Evolutionary conservation across 1,284 basidiomycete species (phyloP).

Genomic region (Boletus semigastroideus): DNA sequence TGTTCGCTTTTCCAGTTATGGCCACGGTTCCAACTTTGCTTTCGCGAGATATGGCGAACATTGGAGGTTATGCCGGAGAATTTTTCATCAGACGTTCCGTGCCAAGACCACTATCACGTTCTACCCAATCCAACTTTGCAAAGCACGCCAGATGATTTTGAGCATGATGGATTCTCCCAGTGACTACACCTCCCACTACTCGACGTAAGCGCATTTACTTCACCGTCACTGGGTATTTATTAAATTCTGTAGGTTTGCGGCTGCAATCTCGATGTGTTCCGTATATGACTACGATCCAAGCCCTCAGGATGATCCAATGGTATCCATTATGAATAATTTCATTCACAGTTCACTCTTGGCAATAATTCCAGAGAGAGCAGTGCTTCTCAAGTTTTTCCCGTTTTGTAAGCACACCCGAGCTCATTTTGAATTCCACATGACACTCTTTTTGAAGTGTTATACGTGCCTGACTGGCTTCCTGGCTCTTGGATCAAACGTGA

Average conservation of each 20-base stretch:
- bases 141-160: background rate
- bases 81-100: conserved; percentile 12
- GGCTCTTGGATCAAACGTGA: conserved; percentile 18
- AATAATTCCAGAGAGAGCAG: conserved; percentile 9
- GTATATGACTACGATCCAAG: conserved; percentile 28
- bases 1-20: conserved; percentile 9
- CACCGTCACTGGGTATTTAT: background rate
- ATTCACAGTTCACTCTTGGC: conserved; percentile 5
- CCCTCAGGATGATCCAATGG: conserved; percentile 17
- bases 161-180: conserved; percentile 14
- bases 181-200: conserved; percentile 12
- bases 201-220: conserved; percentile 6
- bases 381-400: conserved; percentile 24
- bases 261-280: conserved; percentile 15
- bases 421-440: no score
- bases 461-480: conserved; percentile 25
- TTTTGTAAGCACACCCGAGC: conserved; percentile 16
- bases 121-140: background rate
- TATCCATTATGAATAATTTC: conserved; percentile 21
- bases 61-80: conserved; percentile 9
- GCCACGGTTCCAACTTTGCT: conserved; percentile 15
- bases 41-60: conserved; percentile 18
- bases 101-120: background rate
- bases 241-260: conserved; percentile 14
- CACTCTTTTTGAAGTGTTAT: conserved; percentile 8